Evolutionary conservation across 768 basidiomycete genomes (phyloP), one percentile per base, ranked within the genome.

Genomic region (Amanita phalloides): DNA sequence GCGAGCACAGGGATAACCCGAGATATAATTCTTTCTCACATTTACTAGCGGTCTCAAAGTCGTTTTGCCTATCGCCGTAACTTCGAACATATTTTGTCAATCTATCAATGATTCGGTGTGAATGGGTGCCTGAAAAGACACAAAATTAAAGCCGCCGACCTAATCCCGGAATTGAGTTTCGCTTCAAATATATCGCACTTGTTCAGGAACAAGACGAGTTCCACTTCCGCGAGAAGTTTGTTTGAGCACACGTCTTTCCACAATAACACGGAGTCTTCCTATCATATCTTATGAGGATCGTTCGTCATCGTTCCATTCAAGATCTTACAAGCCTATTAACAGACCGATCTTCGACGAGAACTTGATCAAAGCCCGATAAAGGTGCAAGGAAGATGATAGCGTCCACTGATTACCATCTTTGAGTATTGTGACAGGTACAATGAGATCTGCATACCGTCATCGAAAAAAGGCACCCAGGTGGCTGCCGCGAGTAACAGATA

Each of bases 191-290:
- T 84, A 64, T 91, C 88, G 58, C 89, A 90, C 60, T 92, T 92
- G 71, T 91, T 91, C 48, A 92, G 74, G 72, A 91, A 92, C 25
- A 91, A 72, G 48, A 91, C 81, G 32, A 91, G 71, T 58, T 90
- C 86, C 45, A 90, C 90, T 51, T 77, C 79, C 5, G 82, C 82
- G 0, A 92, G 74, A 7, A 91, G 76, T 66, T 81, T 89, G 68
- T 88, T 90, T 10, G 81, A 81, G 66, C 90, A 91, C 13, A 91
- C 77, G 3, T 84, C 78, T 65, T 88, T 90, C 89, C 89, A 92
- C 0, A 92, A 73, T n/a, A 90, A 70, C n/a, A 91, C 86, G 2
- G 84, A 86, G 62, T 92, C 90, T 66, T 89, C 86, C 83, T 84
- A 60, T 54, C 20, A 38, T 48, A 37, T 21, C 4, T 4, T 5